Percentiles rank a stretch among this genome's conserved stretches.
These are phyloP conservation scores for Umbelopsis vinacea DNA, from an alignment of 192 early-diverging fungal species.

Conservation along the genomic window DNA sequence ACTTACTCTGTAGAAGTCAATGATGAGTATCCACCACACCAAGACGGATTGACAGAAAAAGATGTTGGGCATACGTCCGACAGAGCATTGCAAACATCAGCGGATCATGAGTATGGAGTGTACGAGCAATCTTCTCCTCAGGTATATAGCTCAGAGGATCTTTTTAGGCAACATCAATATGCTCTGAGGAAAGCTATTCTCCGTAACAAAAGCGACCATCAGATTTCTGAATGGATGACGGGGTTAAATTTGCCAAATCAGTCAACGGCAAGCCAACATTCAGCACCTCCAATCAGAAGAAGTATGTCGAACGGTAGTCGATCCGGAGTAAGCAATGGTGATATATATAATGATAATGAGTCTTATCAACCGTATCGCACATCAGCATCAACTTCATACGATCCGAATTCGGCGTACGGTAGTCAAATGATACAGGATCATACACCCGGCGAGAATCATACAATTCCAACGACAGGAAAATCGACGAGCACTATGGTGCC, in stretches of 20 bases:
- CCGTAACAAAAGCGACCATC: neutral
- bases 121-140: neutral
- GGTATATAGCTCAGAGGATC: neutral
- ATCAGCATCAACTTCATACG: neutral
- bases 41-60: neutral
- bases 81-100: neutral
- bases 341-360: slow-evolving; percentile 2
- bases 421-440: neutral
- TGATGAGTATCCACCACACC: neutral
- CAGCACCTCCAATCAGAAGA: neutral
- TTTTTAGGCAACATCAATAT: neutral
- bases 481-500: neutral
- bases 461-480: neutral
- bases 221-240: slow-evolving; percentile 10
- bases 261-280: neutral
- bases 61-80: neutral
- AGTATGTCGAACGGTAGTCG: too few species aligned
- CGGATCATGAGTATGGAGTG: neutral
- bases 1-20: neutral
- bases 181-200: neutral
- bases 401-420: neutral
- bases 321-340: neutral
- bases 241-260: neutral
- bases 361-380: neutral
- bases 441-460: neutral